Evolutionary conservation across 1,284 basidiomycete species (phyloP).

Genomic region (Cutaneotrichosporon spelunceum): DNA sequence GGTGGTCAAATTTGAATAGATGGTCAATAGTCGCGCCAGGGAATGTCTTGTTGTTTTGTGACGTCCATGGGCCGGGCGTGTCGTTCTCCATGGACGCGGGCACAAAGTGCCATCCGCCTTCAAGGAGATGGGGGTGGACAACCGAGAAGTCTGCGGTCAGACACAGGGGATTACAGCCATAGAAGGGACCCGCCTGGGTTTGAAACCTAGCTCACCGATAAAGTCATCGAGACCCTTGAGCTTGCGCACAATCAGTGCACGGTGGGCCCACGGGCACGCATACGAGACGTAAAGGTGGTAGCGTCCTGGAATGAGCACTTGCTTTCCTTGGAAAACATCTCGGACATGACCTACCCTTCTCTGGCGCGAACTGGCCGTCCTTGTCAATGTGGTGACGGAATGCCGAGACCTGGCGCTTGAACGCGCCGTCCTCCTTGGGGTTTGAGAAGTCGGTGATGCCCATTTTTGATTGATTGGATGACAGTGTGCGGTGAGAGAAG

Average conservation of each 20-base stretch:
- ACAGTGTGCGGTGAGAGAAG: slow-evolving; percentile 1
- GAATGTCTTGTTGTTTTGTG: slow-evolving; percentile 58
- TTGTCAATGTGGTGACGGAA: slow-evolving; percentile 73
- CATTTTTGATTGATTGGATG: slow-evolving; percentile 12
- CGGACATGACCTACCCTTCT: slow-evolving; percentile 60
- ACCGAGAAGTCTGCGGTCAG: slow-evolving; percentile 62
- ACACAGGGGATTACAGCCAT: background rate
- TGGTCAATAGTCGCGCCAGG: slow-evolving; percentile 70
- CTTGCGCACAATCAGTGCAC: slow-evolving; percentile 80
- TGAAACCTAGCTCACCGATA: slow-evolving; percentile 60
- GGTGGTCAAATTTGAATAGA: slow-evolving; percentile 60
- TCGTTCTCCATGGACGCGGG: slow-evolving; percentile 39
- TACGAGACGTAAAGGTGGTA: slow-evolving; percentile 85
- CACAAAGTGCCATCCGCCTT: slow-evolving; percentile 84
- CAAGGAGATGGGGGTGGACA: slow-evolving; percentile 83
- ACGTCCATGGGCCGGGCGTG: slow-evolving; percentile 31
- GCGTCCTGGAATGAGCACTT: slow-evolving; percentile 57
- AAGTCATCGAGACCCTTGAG: slow-evolving; percentile 87
- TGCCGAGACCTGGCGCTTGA: slow-evolving; percentile 67
- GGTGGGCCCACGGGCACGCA: slow-evolving; percentile 87
- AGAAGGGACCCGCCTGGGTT: background rate
- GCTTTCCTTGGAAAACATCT: background rate
- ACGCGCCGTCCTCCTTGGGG: slow-evolving; percentile 65
- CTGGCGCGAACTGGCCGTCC: slow-evolving; percentile 73
- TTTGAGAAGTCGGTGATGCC: slow-evolving; percentile 62